Evolutionary conservation across 1,284 basidiomycete species (phyloP).

Genomic region (Boletellus deceptivus): DNA sequence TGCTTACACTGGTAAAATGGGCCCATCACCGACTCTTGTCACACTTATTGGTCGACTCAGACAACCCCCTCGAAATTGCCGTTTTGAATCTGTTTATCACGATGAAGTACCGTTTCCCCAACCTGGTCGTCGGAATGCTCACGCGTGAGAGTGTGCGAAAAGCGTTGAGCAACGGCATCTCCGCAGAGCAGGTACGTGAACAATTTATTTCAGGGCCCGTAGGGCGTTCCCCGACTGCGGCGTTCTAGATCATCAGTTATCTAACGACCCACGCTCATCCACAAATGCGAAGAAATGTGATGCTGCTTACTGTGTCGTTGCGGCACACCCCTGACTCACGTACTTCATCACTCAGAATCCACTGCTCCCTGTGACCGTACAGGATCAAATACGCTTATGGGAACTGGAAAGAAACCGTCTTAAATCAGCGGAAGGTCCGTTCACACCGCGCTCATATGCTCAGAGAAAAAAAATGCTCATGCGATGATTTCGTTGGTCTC

Average conservation of each 20-base stretch:
- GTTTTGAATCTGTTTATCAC: conserved; percentile 94
- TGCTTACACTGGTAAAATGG: conserved; percentile 85
- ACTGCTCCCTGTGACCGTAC: conserved; percentile 90
- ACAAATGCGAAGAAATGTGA: conserved; percentile 93
- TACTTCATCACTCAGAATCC: conserved; percentile 61
- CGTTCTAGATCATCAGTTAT: conserved; percentile 87
- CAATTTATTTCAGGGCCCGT: conserved; percentile 13
- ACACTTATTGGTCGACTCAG: conserved; percentile 40
- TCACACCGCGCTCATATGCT: conserved; percentile 14
- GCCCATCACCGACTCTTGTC: conserved; percentile 1
- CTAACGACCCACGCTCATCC: conserved; percentile 93
- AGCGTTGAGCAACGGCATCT: conserved; percentile 93
- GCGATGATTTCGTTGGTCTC: conserved; percentile 1
- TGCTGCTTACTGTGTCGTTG: conserved; percentile 21
- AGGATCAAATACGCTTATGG: conserved; percentile 98
- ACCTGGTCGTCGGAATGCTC: conserved; percentile 92
- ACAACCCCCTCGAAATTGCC: conserved; percentile 94
- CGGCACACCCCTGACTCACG: conserved; percentile 8
- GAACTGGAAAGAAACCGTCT: conserved; percentile 95
- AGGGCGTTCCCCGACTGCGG: conserved; percentile 10
- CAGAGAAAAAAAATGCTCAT: conserved; percentile 17
- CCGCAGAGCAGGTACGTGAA: conserved; percentile 82
- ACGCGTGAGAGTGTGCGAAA: conserved; percentile 94
- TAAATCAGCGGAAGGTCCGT: conserved; percentile 78
- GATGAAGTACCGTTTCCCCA: conserved; percentile 92